phyloP scores from a whole-genome alignment of 495 filamentous ascomycete genomes.

The Aspergillus cavernicola region DNA sequence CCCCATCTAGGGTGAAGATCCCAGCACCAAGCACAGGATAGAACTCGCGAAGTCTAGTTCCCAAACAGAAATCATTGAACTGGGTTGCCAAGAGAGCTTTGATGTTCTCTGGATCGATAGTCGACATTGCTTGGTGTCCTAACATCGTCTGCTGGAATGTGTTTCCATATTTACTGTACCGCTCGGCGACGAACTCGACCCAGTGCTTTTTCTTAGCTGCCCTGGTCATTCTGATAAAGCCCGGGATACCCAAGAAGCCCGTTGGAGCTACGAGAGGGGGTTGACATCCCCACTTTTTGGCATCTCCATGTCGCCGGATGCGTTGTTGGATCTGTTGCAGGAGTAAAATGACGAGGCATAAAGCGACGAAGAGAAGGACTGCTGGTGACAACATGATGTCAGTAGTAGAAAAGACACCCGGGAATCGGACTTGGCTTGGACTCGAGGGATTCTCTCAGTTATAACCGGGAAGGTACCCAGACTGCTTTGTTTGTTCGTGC shows the following conservation, averaged over 20 bases:
- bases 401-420: background rate
- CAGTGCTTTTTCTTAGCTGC: slow-evolving; percentile 32
- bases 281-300: slow-evolving; percentile 37
- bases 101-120: slow-evolving; percentile 78
- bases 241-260: slow-evolving; percentile 29
- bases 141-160: slow-evolving; percentile 34
- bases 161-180: slow-evolving; percentile 30
- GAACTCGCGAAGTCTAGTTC: slow-evolving; percentile 41
- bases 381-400: slow-evolving; percentile 24
- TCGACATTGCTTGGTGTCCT: slow-evolving; percentile 39
- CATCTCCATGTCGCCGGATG: slow-evolving; percentile 27
- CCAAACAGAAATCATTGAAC: slow-evolving; percentile 64
- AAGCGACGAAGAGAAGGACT: slow-evolving; percentile 17
- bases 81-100: slow-evolving; percentile 80
- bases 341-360: slow-evolving; percentile 22
- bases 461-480: no score
- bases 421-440: no score
- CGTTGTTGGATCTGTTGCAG: slow-evolving; percentile 24
- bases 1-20: slow-evolving; percentile 71
- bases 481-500: no score
- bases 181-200: slow-evolving; percentile 32
- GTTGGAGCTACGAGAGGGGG: slow-evolving; percentile 19
- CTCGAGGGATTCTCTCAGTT: no score
- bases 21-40: slow-evolving; percentile 52
- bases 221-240: slow-evolving; percentile 25